These are phyloP conservation scores for Athelia sp. DNA, from an alignment of 1,284 basidiomycete species.

Conservation along the genomic window DNA sequence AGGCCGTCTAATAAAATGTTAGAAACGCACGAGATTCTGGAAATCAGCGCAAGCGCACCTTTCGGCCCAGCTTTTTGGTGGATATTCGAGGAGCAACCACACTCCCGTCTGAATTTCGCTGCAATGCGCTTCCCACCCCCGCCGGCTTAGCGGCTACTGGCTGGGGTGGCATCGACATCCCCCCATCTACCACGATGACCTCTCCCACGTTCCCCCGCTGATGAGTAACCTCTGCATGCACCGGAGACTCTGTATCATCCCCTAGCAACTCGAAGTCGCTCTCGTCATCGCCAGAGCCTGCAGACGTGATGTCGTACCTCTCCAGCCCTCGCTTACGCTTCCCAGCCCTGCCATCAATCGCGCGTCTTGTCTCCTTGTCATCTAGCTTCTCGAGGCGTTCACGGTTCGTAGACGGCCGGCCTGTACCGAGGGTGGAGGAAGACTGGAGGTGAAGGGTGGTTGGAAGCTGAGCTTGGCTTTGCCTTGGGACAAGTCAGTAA, in stretches of 20 bases:
- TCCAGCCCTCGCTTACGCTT: constrained; percentile 41
- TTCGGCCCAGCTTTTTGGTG: constrained; percentile 31
- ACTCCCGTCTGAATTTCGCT: constrained; percentile 54
- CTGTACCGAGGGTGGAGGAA: constrained; percentile 76
- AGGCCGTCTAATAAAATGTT: constrained; percentile 22
- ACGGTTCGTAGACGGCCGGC: constrained; percentile 53
- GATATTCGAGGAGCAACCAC: constrained; percentile 41
- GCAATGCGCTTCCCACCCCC: constrained; percentile 53
- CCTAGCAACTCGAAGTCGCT: constrained; percentile 24
- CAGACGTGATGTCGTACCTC: constrained; percentile 24
- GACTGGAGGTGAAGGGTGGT: constrained; percentile 59
- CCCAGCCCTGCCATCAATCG: constrained; percentile 41
- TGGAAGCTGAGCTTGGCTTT: constrained; percentile 66
- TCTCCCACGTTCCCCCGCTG: background rate
- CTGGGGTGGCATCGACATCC: background rate
- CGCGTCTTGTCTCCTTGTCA: constrained; percentile 51
- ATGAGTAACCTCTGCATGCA: background rate
- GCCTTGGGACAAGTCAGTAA: constrained; percentile 36
- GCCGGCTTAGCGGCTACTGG: constrained; percentile 8
- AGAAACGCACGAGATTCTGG: constrained; percentile 1
- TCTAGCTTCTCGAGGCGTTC: constrained; percentile 56
- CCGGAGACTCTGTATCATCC: constrained; percentile 3
- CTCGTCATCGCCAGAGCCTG: constrained; percentile 26
- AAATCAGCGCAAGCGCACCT: constrained; percentile 28
- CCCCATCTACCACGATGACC: background rate